Base-by-base conservation (phyloP, 441 rosid species). In the Euphorbia schlechtendalii region DNA sequence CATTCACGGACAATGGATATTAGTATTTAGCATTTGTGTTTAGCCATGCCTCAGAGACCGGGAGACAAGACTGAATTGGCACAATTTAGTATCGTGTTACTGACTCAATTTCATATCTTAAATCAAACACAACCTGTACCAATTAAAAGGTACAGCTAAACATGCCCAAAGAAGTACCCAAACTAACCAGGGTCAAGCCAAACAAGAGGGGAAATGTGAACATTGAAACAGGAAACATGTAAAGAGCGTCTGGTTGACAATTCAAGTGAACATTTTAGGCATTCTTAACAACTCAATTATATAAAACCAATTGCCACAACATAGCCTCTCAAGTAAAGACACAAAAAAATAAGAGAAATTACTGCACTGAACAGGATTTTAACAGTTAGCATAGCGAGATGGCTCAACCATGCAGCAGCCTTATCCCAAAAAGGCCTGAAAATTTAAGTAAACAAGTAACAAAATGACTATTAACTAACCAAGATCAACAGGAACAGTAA, bases 161-260 rank as follows among this genome's bases (percentile, higher is more conserved):
- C 27, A 45, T 61, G 55, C n/a, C 56, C 56, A 63, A 40, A 12
- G 7, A 20, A 62, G 20, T 43, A 41, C n/a, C 56, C 56, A 46
- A n/a, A 63, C 43, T 22, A 61, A 22, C 25, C 14, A 62, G 45
- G 15, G 18, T 62, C 27, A 46, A 62, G 48, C 15, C 55, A 17
- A 45, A 12, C 48, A 1, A 9, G 7, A 46, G 24, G 14, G 52
- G 27, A 21, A 38, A 48, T n/a, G n/a, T n/a, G n/a, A n/a, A n/a
- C n/a, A n/a, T n/a, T n/a, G n/a, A n/a, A n/a, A n/a, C n/a, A n/a
- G 6, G 40, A 56, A 30, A 32, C 22, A 21, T 1, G 12, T 1
- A 52, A 21, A 52, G 12, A 21, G 25, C 28, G 21, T 22, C 27
- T 52, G 14, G 20, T 3, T 20, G 8, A 21, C 15, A 22, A 10